Base-by-base conservation (phyloP, 2,329 filamentous ascomycete species). In the Hypoxylon sp. region DNA sequence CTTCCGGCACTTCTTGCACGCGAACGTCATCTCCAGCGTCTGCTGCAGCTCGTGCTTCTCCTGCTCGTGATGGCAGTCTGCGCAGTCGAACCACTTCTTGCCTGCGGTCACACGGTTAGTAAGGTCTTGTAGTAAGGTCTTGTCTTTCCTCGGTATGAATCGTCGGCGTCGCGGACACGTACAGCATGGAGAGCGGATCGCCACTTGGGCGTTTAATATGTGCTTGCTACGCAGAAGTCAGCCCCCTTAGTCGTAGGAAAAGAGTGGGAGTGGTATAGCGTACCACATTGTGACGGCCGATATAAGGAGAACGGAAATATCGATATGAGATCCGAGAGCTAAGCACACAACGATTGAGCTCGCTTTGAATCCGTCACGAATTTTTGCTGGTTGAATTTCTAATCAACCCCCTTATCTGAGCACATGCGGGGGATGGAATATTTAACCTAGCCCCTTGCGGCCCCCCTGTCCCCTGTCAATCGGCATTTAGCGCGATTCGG, bases 1-100 rank as follows among this genome's bases (percentile, higher is more conserved):
- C 81, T 99, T 99, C 72, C 91, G 94, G 88, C 95, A 99, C 82
- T 99, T 99, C 74, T 99, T 99, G 87, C 95, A 99, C 54, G 92
- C 93, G 75, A 99, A 98, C 37, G 84, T 87, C 93, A 99, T 97
- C 75, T 99, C 95, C 71, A 89, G 85, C 68, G 84, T 85, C 79
- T 97, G 91, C 56, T 87, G 80, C 20, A 99, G 88, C 37, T 85
- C 80, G 78, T 98, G 95, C 64, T 83, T 80, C 78, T 96, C 91
- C 65, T 87, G 83, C 77, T 99, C 95, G 56, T 82, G 81, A 81
- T 99, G 95, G 81, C 95, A 99, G 77, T 97, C 91, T 68, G 92
- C 91, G 80, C 95, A 99, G 83, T 99, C 95, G 81, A 97, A 99
- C 96, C 96, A 99, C 84, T 97, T 97, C 64, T 88, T 87, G 83